Conservation (phyloP, 495 filamentous ascomycete genomes). For the Talaromyces ruber region DNA sequence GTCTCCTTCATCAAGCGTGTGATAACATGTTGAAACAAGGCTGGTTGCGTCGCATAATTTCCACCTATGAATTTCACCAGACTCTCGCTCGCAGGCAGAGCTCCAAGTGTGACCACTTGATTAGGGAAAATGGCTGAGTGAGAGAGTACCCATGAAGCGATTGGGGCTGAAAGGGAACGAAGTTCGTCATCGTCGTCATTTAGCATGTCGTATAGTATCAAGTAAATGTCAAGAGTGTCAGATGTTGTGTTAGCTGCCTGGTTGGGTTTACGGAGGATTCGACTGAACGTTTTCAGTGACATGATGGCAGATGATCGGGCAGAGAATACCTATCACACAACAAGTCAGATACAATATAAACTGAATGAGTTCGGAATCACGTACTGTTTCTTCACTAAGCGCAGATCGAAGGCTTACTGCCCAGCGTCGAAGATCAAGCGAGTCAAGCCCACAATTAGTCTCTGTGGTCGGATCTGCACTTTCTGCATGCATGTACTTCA, state of each 20-base stretch:
- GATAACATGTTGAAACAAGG: conserved; percentile 22
- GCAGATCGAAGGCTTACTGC: conserved; percentile 27
- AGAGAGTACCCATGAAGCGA: conserved; percentile 35
- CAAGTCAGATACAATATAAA: conserved; percentile 5
- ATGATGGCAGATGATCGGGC: conserved; percentile 50
- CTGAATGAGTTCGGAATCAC: too few relatives aligned
- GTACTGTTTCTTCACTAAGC: conserved; percentile 34
- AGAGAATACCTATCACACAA: conserved; percentile 49
- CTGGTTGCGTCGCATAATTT: conserved; percentile 25
- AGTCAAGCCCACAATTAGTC: neutral
- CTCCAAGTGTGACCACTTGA: conserved; percentile 25
- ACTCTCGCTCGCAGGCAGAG: conserved; percentile 37
- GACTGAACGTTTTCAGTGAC: conserved; percentile 28
- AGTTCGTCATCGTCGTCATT: conserved; percentile 91
- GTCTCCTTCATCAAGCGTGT: conserved; percentile 15
- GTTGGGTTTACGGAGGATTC: conserved; percentile 13
- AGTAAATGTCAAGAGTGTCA: conserved; percentile 35
- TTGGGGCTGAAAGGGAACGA: conserved; percentile 52
- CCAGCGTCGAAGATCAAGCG: conserved; percentile 19
- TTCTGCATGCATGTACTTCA: conserved; percentile 33
- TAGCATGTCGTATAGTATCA: conserved; percentile 53
- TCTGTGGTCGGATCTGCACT: neutral
- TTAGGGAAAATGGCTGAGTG: conserved; percentile 22
- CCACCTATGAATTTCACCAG: conserved; percentile 35
- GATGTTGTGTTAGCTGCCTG: conserved; percentile 10